These are phyloP conservation scores for Paramecium tetraurelia DNA, from an alignment of 73 alveolate genomes.

Conservation along the genomic window DNA sequence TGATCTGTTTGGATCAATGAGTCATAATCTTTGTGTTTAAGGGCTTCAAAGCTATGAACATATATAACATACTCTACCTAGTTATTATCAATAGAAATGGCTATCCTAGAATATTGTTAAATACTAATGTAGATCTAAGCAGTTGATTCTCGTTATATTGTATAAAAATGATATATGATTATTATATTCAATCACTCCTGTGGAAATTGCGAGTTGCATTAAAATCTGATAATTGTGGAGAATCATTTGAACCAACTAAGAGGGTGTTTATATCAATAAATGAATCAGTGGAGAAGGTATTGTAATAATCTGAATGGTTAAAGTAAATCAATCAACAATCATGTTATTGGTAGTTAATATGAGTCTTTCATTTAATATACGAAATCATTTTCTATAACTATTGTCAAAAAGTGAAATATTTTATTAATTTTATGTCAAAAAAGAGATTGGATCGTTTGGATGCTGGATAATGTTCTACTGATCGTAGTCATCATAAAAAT, in stretches of 20 bases:
- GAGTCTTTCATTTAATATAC: background rate
- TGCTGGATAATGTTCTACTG: background rate
- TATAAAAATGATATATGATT: too few relatives aligned
- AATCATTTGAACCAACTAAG: too few relatives aligned
- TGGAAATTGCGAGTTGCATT: too few relatives aligned
- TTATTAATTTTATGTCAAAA: background rate
- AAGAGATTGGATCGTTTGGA: background rate
- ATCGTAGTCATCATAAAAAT: constrained; percentile 10
- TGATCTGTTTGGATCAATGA: background rate
- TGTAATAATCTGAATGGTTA: background rate
- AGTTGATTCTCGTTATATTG: background rate
- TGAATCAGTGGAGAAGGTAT: too few relatives aligned
- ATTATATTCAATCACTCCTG: too few relatives aligned
- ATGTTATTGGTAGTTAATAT: background rate
- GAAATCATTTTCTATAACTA: background rate
- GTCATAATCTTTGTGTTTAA: background rate
- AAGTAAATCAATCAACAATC: too few relatives aligned
- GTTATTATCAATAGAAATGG: too few relatives aligned
- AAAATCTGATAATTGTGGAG: too few relatives aligned
- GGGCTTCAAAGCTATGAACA: background rate
- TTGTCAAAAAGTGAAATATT: background rate
- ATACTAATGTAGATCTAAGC: too few relatives aligned
- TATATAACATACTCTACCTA: background rate
- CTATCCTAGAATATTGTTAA: background rate
- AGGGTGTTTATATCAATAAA: too few relatives aligned